Evolutionary conservation across 176 grass and related monocot species (phyloP).

Genomic region (Calamus simplicifolius): DNA sequence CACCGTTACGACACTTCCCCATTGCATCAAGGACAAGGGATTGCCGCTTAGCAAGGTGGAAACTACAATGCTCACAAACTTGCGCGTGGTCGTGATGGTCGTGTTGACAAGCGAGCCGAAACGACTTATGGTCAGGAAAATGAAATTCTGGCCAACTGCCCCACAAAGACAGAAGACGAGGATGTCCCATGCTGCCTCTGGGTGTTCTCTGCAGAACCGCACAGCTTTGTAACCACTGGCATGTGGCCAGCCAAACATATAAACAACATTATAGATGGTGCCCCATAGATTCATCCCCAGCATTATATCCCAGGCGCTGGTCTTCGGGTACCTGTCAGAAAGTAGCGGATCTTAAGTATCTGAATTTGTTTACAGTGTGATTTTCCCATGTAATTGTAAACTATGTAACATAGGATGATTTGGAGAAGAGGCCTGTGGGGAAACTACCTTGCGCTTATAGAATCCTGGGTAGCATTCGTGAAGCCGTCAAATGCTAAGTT

Average conservation of each 20-base stretch:
- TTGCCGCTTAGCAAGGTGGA: slow-evolving; percentile 14
- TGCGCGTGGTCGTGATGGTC: slow-evolving; percentile 88
- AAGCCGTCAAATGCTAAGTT: slow-evolving; percentile 98
- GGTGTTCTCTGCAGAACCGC: slow-evolving; percentile 66
- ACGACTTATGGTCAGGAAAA: slow-evolving; percentile 92
- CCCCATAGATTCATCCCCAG: slow-evolving; percentile 99
- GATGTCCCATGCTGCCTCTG: slow-evolving; percentile 94
- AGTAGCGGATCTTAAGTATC: not conserved
- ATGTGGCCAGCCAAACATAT: slow-evolving; percentile 88
- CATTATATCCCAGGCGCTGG: slow-evolving; percentile 97
- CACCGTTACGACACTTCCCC: slow-evolving; percentile 18
- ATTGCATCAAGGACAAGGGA: slow-evolving; percentile 15
- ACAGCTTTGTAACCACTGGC: slow-evolving; percentile 79
- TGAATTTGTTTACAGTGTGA: too few species aligned
- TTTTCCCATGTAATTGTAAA: too few species aligned
- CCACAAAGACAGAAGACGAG: slow-evolving; percentile 81
- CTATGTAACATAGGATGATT: too few species aligned
- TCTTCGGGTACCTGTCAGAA: slow-evolving; percentile 69
- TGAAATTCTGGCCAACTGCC: slow-evolving; percentile 85
- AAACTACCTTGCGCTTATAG: slow-evolving; percentile 77
- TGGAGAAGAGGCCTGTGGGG: not conserved
- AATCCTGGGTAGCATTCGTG: slow-evolving; percentile 97
- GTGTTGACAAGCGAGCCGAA: slow-evolving; percentile 97
- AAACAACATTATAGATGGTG: slow-evolving; percentile 72
- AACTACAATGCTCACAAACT: slow-evolving; percentile 24